These are phyloP conservation scores for Allium fistulosum DNA, from an alignment of 106 monocot species.

Conservation along the genomic window DNA sequence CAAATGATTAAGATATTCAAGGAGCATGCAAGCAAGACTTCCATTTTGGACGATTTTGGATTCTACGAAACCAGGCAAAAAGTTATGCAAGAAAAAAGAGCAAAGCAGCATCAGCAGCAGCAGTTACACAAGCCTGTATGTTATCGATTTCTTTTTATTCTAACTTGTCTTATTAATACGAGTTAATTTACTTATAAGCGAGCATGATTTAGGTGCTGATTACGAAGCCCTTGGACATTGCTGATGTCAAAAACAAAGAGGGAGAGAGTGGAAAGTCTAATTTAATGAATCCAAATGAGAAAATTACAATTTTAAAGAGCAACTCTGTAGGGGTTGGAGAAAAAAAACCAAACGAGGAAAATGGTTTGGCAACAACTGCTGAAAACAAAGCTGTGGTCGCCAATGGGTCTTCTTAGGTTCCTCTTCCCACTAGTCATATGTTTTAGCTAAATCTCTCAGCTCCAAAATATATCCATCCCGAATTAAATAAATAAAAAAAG, in stretches of 20 bases:
- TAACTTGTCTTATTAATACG: not conserved
- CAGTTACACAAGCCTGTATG: slow-evolving; percentile 25
- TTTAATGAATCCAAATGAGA: slow-evolving; percentile 6
- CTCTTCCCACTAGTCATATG: slow-evolving; percentile 3
- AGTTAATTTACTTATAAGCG: no score
- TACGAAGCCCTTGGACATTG: not conserved
- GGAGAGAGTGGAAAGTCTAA: not conserved
- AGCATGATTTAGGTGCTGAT: not conserved
- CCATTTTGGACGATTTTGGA: slow-evolving; percentile 28
- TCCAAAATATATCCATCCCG: not conserved
- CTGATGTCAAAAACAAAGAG: slow-evolving; percentile 12
- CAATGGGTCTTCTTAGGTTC: slow-evolving; percentile 20
- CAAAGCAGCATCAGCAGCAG: slow-evolving; percentile 26
- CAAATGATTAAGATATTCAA: slow-evolving; percentile 34
- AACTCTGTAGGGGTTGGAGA: slow-evolving; percentile 13
- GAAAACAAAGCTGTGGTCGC: slow-evolving; percentile 10
- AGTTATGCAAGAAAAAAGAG: slow-evolving; percentile 22
- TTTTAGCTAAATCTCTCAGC: not conserved
- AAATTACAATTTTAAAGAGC: slow-evolving; percentile 6
- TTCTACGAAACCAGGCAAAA: slow-evolving; percentile 34
- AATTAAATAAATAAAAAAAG: not conserved
- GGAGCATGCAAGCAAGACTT: slow-evolving; percentile 30
- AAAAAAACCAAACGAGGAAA: slow-evolving; percentile 12
- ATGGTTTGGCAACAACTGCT: slow-evolving; percentile 6
- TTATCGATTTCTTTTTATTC: not conserved